Conservation (phyloP, 345 rosid genomes). For the Boechera divaricarpa region DNA sequence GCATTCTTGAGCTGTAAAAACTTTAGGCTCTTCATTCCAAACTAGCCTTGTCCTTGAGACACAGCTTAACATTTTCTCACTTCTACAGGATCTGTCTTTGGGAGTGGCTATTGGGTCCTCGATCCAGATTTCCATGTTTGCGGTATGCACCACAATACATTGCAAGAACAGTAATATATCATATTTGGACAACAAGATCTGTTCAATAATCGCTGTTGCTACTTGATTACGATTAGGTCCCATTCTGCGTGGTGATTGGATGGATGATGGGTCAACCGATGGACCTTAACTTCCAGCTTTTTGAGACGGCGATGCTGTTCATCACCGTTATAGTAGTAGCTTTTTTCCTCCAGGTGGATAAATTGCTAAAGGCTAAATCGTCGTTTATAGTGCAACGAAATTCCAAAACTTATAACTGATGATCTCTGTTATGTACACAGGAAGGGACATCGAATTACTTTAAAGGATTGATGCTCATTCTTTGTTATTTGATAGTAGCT, state of each 20-base stretch:
- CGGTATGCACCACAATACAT: conserved; percentile 57
- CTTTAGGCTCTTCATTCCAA: neutral
- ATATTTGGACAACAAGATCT: conserved; percentile 21
- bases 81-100: conserved; percentile 83
- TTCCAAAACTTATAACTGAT: conserved; percentile 7
- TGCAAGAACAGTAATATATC: conserved; percentile 25
- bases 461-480: conserved; percentile 86
- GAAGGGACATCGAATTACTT: conserved; percentile 90
- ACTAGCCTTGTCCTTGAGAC: conserved; percentile 18
- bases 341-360: conserved; percentile 75
- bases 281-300: conserved; percentile 89
- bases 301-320: conserved; percentile 89
- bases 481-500: conserved; percentile 77
- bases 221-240: conserved; percentile 51
- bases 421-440: conserved; percentile 47
- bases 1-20: conserved; percentile 37
- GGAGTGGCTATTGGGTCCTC: conserved; percentile 99
- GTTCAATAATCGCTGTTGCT: conserved; percentile 12
- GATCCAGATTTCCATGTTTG: conserved; percentile 96
- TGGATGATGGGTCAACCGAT: conserved; percentile 85
- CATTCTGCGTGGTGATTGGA: conserved; percentile 81
- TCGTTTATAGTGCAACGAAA: neutral
- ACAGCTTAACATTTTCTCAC: neutral
- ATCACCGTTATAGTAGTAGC: conserved; percentile 84
- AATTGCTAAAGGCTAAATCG: neutral